phyloP scores from a whole-genome alignment of 2,329 filamentous ascomycete species.

The Colletotrichum higginsianum region DNA sequence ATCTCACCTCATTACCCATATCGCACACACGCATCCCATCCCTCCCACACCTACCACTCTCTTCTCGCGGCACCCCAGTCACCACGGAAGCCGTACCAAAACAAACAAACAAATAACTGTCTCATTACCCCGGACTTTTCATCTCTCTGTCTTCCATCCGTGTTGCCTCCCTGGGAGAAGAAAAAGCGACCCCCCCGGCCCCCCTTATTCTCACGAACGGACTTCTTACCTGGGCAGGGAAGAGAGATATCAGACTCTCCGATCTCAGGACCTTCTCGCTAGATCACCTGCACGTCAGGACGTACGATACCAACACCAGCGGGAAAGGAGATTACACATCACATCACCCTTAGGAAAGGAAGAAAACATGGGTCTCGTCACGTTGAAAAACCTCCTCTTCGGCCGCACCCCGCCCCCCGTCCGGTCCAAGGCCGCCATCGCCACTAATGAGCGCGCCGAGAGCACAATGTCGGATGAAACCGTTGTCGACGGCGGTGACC shows the following conservation, averaged over 20 bases:
- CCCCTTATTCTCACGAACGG: not conserved
- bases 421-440: constrained; percentile 16
- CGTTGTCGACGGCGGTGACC: constrained; percentile 35
- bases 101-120: constrained; percentile 30
- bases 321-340: not conserved
- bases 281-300: not conserved
- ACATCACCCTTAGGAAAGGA: not conserved
- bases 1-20: not conserved
- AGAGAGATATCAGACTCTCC: constrained; percentile 13
- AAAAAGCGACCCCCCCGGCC: not conserved
- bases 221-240: not conserved
- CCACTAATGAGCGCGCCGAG: constrained; percentile 19
- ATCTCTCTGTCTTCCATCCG: not conserved
- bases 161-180: not conserved
- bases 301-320: not conserved
- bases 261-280: not conserved
- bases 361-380: constrained; percentile 41
- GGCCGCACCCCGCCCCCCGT: constrained; percentile 30
- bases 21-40: not conserved
- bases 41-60: not conserved
- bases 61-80: not conserved
- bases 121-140: constrained; percentile 22
- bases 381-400: constrained; percentile 43
- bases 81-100: constrained; percentile 17
- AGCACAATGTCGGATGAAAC: constrained; percentile 44